Base-by-base conservation (phyloP, 306 rosid genomes). In the Inga laurina region DNA sequence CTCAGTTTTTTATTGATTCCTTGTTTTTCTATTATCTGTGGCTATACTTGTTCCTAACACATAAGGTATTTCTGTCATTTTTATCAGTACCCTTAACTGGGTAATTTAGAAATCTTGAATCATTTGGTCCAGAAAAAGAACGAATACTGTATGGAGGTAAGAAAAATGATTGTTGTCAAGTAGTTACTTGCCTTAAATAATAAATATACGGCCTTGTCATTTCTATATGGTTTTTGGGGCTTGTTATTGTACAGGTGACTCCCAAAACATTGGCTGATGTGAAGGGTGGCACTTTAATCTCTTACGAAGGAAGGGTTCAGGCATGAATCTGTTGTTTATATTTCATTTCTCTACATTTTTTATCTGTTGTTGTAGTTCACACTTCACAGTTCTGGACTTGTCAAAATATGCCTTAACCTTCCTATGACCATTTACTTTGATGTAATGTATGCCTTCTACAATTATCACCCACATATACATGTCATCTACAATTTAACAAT, bases 261-360 rank as follows among this genome's bases (percentile, higher is more conserved):
- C 97, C 97, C 16, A 96, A 94, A 88, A 96, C 99, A 79, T 86
- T 96, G 93, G 99, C 99, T 51, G 99, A 96, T 87, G 98, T 96
- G 76, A 96, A 96, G 90, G 98, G 99, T 80, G 99, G 99, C 81
- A 96, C 99, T 83, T 89, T 96, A 52, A 94, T 96, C 76, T 94
- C 99, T 79, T 96, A 94, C 59, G 99, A 96, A 86, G 99, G 97
- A 80, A 89, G 92, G 76, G 92, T 91, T 84, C 94, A 91, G 97
- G 97, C 85, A 88, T 45, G 76, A 52, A 64, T 83, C 56, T 48
- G 68, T 82, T 73, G 46, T 82, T 66, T 59, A 72, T 61, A 71
- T 39, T 45, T 72, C 64, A 35, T 67, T 77, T 74, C 8, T 70
- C 78, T 21, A 32, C 72, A 51, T 22, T 34, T 54, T 71, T 32